Conservation (phyloP, 2,329 filamentous ascomycete species). For the Cadophora malorum region DNA sequence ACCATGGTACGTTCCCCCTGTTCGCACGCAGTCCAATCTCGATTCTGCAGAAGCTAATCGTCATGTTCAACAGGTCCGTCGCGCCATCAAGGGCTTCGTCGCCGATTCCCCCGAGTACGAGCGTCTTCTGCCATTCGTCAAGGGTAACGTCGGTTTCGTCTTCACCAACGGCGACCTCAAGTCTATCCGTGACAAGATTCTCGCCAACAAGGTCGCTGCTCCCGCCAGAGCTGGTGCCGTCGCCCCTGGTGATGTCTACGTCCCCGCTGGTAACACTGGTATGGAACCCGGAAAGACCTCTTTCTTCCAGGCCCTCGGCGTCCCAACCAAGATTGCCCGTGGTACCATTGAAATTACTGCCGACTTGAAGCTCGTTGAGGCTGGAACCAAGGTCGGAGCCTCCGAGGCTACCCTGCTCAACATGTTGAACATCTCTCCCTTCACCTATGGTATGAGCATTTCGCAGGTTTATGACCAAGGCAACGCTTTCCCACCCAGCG, state of each 20-base stretch:
- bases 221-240: constrained; percentile 97
- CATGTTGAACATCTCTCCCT: constrained; percentile 99
- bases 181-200: constrained; percentile 89
- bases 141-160: constrained; percentile 98
- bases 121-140: constrained; percentile 93
- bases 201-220: constrained; percentile 95
- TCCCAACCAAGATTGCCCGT: constrained; percentile 99
- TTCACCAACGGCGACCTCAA: constrained; percentile 99
- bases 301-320: constrained; percentile 99
- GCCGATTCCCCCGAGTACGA: constrained; percentile 94
- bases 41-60: constrained; percentile 27
- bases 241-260: constrained; percentile 89
- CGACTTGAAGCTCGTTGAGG: constrained; percentile 97
- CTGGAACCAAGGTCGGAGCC: constrained; percentile 91
- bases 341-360: constrained; percentile 99
- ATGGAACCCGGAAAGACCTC: constrained; percentile 99
- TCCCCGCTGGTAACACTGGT: constrained; percentile 98
- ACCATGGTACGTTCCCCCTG: constrained; percentile 76
- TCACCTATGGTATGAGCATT: constrained; percentile 99
- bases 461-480: constrained; percentile 97
- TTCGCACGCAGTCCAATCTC: not conserved
- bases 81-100: constrained; percentile 96
- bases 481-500: constrained; percentile 83
- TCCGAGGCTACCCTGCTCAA: constrained; percentile 99
- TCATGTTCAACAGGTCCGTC: constrained; percentile 71